A percentile compares a stretch with the other conserved stretches of the same genome.
phyloP scores from a whole-genome alignment of 345 rosid species.

The Euphorbia tirucalli region DNA sequence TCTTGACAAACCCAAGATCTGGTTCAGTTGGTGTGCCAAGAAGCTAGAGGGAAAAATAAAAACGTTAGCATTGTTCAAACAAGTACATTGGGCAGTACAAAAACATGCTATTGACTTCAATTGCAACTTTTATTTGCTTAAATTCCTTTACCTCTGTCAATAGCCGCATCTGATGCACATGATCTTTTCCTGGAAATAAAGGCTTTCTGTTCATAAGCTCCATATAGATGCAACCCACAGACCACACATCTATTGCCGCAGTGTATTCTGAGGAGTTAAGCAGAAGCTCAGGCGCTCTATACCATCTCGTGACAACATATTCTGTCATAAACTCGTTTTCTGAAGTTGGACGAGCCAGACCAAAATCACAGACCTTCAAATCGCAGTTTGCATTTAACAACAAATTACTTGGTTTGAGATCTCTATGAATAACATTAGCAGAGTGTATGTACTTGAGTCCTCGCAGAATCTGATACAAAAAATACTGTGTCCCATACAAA shows the following conservation, averaged over 20 bases:
- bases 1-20: slow-evolving; percentile 81
- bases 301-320: slow-evolving; percentile 98
- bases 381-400: slow-evolving; percentile 85
- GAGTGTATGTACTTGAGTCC: slow-evolving; percentile 97
- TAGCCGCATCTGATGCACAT: slow-evolving; percentile 90
- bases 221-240: slow-evolving; percentile 97
- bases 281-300: slow-evolving; percentile 91
- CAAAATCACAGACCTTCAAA: slow-evolving; percentile 90
- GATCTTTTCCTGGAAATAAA: slow-evolving; percentile 91
- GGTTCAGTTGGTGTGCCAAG: slow-evolving; percentile 90
- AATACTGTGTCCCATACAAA: slow-evolving; percentile 58
- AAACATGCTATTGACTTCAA: neutral
- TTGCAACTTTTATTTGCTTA: neutral
- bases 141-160: slow-evolving; percentile 68
- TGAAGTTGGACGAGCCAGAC: slow-evolving; percentile 83
- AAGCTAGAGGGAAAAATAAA: slow-evolving; percentile 48
- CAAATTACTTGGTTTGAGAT: slow-evolving; percentile 91
- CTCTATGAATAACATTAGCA: slow-evolving; percentile 92
- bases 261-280: slow-evolving; percentile 88
- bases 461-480: slow-evolving; percentile 89
- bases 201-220: slow-evolving; percentile 96
- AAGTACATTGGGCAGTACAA: neutral
- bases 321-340: slow-evolving; percentile 98
- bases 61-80: slow-evolving; percentile 10
- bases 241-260: slow-evolving; percentile 96